Conservation (phyloP, 1,284 basidiomycete species). For the Trichosporon ovoides region DNA sequence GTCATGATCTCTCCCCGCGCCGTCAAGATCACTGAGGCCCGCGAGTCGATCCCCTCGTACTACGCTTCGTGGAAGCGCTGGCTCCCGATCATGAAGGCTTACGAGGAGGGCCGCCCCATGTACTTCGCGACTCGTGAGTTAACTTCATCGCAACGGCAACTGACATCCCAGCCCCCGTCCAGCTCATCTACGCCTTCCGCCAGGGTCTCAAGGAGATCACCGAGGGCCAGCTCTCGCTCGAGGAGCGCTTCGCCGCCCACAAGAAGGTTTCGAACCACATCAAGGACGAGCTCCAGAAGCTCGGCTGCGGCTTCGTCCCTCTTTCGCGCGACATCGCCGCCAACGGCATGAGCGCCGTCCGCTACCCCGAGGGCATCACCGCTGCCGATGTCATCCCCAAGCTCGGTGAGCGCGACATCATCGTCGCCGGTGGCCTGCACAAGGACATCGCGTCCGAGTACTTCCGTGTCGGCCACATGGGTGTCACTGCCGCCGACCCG, state of each 20-base stretch:
- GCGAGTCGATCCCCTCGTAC: slow-evolving; percentile 69
- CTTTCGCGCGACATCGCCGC: slow-evolving; percentile 62
- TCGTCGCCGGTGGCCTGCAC: slow-evolving; percentile 87
- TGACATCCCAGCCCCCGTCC: slow-evolving; percentile 60
- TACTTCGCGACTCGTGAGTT: slow-evolving; percentile 84
- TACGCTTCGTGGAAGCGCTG: slow-evolving; percentile 92
- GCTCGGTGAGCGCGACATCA: slow-evolving; percentile 58
- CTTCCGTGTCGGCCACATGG: slow-evolving; percentile 69
- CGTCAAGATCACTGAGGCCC: slow-evolving; percentile 65
- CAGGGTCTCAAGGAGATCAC: slow-evolving; percentile 71
- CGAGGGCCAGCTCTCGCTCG: slow-evolving; percentile 58
- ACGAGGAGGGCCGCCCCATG: slow-evolving; percentile 54
- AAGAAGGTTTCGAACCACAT: slow-evolving; percentile 65
- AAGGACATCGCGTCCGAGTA: slow-evolving; percentile 72
- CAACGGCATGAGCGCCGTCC: slow-evolving; percentile 84
- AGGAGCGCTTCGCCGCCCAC: slow-evolving; percentile 76
- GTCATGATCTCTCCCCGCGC: slow-evolving; percentile 76
- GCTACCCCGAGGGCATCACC: slow-evolving; percentile 69
- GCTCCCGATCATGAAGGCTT: slow-evolving; percentile 89
- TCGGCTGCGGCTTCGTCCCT: slow-evolving; percentile 71
- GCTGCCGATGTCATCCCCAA: slow-evolving; percentile 69
- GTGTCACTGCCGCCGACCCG: slow-evolving; percentile 67
- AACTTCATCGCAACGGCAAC: no score
- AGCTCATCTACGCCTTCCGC: slow-evolving; percentile 87
- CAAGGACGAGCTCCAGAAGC: slow-evolving; percentile 62